phyloP scores from a whole-genome alignment of 805 yeast genomes.

The Yamadazyma takamatsuzukensis region DNA sequence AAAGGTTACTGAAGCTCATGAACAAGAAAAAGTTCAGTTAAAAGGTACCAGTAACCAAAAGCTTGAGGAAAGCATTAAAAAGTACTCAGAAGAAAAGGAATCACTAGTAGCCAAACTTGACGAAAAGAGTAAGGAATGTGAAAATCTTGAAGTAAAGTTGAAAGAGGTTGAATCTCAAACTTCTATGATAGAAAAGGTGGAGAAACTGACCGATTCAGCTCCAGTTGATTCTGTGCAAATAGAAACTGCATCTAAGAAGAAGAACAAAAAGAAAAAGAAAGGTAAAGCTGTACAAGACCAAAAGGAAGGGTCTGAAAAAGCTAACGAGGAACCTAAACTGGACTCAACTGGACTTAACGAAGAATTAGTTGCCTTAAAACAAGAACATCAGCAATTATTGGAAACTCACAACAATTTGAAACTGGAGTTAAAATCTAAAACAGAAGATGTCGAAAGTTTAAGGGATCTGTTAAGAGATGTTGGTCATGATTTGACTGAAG shows the following conservation, averaged over 20 bases:
- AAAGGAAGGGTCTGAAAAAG: too few species aligned
- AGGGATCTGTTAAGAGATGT: slow-evolving; percentile 73
- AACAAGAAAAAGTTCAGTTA: too few species aligned
- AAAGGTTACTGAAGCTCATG: too few species aligned
- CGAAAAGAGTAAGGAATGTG: neutral
- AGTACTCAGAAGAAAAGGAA: too few species aligned
- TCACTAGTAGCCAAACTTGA: too few species aligned
- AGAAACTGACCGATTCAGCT: slow-evolving; percentile 13
- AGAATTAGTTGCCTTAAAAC: neutral
- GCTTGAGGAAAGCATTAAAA: too few species aligned
- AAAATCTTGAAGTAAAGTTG: neutral
- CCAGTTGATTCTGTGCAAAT: slow-evolving; percentile 17
- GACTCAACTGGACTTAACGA: neutral
- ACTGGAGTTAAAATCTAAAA: slow-evolving; percentile 34
- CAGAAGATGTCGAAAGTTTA: slow-evolving; percentile 63
- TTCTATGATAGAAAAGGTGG: neutral
- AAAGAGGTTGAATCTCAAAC: slow-evolving; percentile 4
- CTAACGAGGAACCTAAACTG: neutral
- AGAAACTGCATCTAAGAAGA: slow-evolving; percentile 16
- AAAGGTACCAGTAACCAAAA: too few species aligned
- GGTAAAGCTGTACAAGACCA: too few species aligned
- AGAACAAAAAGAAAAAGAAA: slow-evolving; percentile 4
- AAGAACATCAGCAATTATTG: slow-evolving; percentile 15
- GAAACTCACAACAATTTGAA: slow-evolving; percentile 17
- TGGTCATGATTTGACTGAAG: slow-evolving; percentile 75